A percentile compares a stretch with the other conserved stretches of the same genome.
Conservation (phyloP, 768 basidiomycete species). For the Boletus vermiculosoides region DNA sequence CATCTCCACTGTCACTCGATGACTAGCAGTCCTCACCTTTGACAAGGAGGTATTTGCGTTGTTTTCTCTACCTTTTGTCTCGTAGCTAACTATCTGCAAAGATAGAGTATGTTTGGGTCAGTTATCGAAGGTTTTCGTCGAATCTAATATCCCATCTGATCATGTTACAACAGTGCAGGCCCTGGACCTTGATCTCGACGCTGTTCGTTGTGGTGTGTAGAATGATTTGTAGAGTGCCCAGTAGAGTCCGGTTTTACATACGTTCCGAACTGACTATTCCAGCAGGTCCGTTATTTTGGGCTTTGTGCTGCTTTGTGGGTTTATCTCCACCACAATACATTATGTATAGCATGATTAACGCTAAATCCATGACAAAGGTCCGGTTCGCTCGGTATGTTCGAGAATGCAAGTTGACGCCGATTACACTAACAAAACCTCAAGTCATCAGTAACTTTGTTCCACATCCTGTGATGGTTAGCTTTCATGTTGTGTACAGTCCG, state of each 20-base stretch:
- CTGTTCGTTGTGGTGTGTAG: not conserved
- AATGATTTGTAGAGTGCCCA: not conserved
- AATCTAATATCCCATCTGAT: not conserved
- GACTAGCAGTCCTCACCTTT: not conserved
- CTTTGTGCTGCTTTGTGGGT: not conserved
- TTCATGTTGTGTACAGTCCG: not conserved
- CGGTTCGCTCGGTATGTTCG: not conserved
- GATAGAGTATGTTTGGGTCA: not conserved
- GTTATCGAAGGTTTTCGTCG: not conserved
- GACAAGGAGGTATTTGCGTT: not conserved
- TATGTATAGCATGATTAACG: not conserved
- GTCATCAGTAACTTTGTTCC: not conserved
- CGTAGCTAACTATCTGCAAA: not conserved
- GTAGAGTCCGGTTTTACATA: too few species aligned
- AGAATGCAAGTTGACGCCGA: not conserved
- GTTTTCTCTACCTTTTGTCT: not conserved
- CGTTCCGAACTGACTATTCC: not conserved
- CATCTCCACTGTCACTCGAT: too few species aligned
- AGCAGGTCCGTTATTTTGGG: not conserved
- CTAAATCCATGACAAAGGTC: not conserved
- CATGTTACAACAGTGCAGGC: not conserved
- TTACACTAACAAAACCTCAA: not conserved
- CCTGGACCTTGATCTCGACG: not conserved
- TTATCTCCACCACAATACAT: not conserved
- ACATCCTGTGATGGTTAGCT: not conserved